These are phyloP conservation scores for Aspergillus sp. DNA, from an alignment of 2,329 filamentous ascomycete genomes.

Conservation along the genomic window DNA sequence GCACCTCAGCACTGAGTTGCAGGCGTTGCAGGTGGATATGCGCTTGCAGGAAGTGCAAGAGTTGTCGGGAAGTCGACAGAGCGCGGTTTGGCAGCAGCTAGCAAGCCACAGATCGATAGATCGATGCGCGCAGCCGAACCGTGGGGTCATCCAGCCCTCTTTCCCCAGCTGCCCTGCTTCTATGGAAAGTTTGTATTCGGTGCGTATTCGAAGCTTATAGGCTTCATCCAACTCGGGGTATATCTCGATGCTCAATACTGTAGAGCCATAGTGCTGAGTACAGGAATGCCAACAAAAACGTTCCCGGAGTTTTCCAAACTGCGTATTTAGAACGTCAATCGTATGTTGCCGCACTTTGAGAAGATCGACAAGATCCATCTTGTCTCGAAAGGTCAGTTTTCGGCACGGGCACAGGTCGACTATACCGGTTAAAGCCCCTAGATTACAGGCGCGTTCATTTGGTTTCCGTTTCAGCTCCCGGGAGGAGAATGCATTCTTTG, in stretches of 20 bases:
- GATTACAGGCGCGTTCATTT: conserved; percentile 24
- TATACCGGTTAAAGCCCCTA: conserved; percentile 28
- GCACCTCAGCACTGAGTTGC: conserved; percentile 26
- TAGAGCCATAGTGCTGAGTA: conserved; percentile 26
- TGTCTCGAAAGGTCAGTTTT: conserved; percentile 33
- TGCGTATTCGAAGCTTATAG: conserved; percentile 25
- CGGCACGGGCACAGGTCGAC: conserved; percentile 35
- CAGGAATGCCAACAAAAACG: conserved; percentile 34
- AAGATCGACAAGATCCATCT: conserved; percentile 27
- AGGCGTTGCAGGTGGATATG: conserved; percentile 30
- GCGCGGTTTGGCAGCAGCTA: conserved; percentile 29
- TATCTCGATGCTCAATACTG: conserved; percentile 26
- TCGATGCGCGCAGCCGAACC: conserved; percentile 33
- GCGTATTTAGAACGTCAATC: conserved; percentile 14
- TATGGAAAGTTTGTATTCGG: conserved; percentile 31
- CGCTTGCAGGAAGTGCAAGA: conserved; percentile 28
- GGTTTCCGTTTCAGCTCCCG: conserved; percentile 27
- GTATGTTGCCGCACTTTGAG: conserved; percentile 23
- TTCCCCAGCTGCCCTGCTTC: conserved; percentile 28
- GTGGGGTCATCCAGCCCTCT: conserved; percentile 31
- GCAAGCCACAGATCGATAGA: conserved; percentile 35
- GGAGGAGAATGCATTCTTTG: conserved; percentile 24
- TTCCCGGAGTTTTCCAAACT: conserved; percentile 23
- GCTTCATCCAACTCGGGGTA: conserved; percentile 28
- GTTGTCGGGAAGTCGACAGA: conserved; percentile 27